phyloP scores from a whole-genome alignment of 2,329 filamentous ascomycete species.

The Lecanicillium sp. region DNA sequence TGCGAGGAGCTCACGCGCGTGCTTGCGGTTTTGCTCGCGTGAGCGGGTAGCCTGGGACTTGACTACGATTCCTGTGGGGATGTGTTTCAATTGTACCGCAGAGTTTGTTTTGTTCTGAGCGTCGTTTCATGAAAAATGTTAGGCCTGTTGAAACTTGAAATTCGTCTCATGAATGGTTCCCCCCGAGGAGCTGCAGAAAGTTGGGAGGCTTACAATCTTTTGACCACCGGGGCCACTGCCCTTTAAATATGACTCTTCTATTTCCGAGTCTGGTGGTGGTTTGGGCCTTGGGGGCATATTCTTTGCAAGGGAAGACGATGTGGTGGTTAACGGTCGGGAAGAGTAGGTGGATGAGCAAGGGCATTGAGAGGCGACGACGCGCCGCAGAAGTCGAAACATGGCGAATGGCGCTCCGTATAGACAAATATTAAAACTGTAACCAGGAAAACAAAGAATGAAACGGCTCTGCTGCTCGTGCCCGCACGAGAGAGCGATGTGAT shows the following conservation, averaged over 20 bases:
- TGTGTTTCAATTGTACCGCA: slow-evolving; percentile 85
- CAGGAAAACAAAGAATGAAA: no score
- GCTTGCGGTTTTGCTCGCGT: slow-evolving; percentile 77
- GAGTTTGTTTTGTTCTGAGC: slow-evolving; percentile 88
- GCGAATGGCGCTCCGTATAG: not conserved
- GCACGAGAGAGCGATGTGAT: no score
- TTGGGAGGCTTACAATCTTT: slow-evolving; percentile 65
- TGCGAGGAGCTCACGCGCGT: slow-evolving; percentile 70
- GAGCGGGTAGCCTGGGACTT: slow-evolving; percentile 92
- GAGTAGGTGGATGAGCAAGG: not conserved
- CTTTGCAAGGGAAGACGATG: slow-evolving; percentile 32
- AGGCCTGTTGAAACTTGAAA: no score
- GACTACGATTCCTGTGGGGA: slow-evolving; percentile 84
- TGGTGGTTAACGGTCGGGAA: slow-evolving; percentile 22
- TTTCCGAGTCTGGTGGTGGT: slow-evolving; percentile 66
- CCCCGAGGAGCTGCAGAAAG: no score
- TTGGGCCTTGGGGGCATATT: slow-evolving; percentile 67
- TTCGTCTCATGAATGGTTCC: no score
- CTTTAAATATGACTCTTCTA: slow-evolving; percentile 81
- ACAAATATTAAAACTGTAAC: no score
- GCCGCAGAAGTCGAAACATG: slow-evolving; percentile 6
- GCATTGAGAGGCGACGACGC: slow-evolving; percentile 1
- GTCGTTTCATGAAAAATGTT: no score
- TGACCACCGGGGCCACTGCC: slow-evolving; percentile 90
- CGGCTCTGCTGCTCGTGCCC: no score